These are phyloP conservation scores for Plasmopara muralis DNA, from an alignment of 352 stramenopile species.

Conservation along the genomic window DNA sequence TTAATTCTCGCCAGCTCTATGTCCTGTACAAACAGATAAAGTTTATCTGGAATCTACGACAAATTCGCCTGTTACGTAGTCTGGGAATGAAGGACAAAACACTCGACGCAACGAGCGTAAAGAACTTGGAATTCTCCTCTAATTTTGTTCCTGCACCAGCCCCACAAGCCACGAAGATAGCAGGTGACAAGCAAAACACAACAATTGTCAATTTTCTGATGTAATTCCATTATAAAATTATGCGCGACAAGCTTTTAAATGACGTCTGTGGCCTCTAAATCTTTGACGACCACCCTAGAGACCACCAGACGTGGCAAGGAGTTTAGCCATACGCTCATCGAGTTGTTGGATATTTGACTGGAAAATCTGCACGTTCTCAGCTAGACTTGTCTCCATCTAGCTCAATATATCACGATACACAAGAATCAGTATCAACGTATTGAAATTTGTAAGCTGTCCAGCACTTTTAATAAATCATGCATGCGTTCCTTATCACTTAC, in stretches of 20 bases:
- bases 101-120: slow-evolving; percentile 25
- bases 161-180: slow-evolving; percentile 20
- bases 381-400: slow-evolving; percentile 71
- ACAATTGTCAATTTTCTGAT: slow-evolving; percentile 10
- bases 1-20: slow-evolving; percentile 71
- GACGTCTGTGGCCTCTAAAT: too few species aligned
- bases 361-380: slow-evolving; percentile 71
- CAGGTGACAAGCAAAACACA: slow-evolving; percentile 33
- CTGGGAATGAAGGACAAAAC: slow-evolving; percentile 22
- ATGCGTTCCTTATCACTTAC: slow-evolving; percentile 29
- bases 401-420: neutral
- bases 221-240: too few species aligned
- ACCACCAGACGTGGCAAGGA: slow-evolving; percentile 23
- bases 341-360: slow-evolving; percentile 69
- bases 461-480: slow-evolving; percentile 1
- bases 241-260: too few species aligned
- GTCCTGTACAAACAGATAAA: slow-evolving; percentile 73
- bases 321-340: slow-evolving; percentile 58
- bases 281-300: slow-evolving; percentile 5
- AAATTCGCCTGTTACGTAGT: slow-evolving; percentile 27
- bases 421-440: slow-evolving; percentile 9
- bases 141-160: slow-evolving; percentile 30
- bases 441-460: neutral
- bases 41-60: slow-evolving; percentile 49
- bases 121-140: slow-evolving; percentile 20